phyloP scores from a whole-genome alignment of 306 rosid genomes.

The Myrica gale region DNA sequence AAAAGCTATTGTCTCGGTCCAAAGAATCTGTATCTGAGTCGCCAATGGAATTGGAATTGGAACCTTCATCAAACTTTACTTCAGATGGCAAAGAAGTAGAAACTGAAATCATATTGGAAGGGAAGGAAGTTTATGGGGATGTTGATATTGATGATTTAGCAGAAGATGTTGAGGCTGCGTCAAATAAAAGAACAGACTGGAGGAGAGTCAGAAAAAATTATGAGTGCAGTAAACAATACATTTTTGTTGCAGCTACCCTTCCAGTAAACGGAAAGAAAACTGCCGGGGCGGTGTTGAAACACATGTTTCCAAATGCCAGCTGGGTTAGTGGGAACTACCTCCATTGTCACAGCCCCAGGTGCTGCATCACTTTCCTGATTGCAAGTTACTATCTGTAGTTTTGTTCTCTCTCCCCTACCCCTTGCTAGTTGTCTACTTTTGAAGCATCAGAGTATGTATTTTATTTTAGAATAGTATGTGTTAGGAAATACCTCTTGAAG shows the following conservation, averaged over 20 bases:
- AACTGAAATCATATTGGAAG: conserved; percentile 47
- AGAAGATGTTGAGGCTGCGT: conserved; percentile 37
- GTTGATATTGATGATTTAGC: conserved; percentile 26
- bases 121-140: conserved; percentile 43
- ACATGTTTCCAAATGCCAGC: conserved; percentile 78
- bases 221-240: conserved; percentile 82
- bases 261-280: conserved; percentile 95
- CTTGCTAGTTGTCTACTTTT: conserved; percentile 21
- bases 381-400: not conserved
- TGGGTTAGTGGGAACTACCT: conserved; percentile 94
- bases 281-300: conserved; percentile 72
- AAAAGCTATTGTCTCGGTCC: conserved; percentile 62
- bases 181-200: conserved; percentile 53
- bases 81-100: conserved; percentile 50
- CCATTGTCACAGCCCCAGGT: conserved; percentile 97
- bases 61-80: conserved; percentile 35
- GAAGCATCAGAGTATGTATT: not conserved
- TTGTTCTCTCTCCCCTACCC: conserved; percentile 14
- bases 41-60: conserved; percentile 42
- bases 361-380: conserved; percentile 12
- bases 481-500: not conserved
- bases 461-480: not conserved
- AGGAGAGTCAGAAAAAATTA: conserved; percentile 75
- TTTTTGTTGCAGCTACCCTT: conserved; percentile 97
- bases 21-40: conserved; percentile 41